Evolutionary conservation across 768 basidiomycete species (phyloP).

Genomic region (Rhizopogon salebrosus): DNA sequence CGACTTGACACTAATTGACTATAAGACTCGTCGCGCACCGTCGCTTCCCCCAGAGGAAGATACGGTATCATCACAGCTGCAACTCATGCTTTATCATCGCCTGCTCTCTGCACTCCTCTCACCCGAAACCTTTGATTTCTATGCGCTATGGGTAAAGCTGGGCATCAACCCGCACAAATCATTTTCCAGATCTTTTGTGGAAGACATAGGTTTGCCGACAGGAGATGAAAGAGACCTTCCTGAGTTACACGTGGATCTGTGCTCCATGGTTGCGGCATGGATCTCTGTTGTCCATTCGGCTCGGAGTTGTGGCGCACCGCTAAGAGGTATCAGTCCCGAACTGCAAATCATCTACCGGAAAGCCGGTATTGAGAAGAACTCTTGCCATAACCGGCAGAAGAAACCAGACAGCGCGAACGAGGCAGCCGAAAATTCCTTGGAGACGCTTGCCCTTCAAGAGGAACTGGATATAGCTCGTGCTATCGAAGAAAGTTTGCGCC

Average conservation of each 20-base stretch:
- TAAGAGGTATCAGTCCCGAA: conserved; percentile 28
- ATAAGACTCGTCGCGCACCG: conserved; percentile 56
- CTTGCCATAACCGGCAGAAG: conserved; percentile 1
- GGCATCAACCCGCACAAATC: conserved; percentile 34
- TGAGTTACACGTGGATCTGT: conserved; percentile 20
- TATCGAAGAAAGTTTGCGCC: conserved; percentile 40
- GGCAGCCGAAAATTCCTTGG: conserved; percentile 7
- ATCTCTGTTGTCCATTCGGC: conserved; percentile 14
- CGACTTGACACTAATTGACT: conserved; percentile 52
- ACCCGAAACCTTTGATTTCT: conserved; percentile 43
- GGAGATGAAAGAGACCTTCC: conserved; percentile 13
- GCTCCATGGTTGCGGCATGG: conserved; percentile 30
- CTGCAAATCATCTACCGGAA: conserved; percentile 39
- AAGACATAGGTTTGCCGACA: conserved; percentile 15
- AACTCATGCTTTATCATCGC: conserved; percentile 74
- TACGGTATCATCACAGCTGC: conserved; percentile 53
- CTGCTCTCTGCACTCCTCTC: conserved; percentile 52
- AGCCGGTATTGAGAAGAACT: neutral
- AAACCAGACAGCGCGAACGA: conserved; percentile 1
- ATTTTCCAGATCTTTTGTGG: conserved; percentile 50
- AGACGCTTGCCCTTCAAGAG: conserved; percentile 25
- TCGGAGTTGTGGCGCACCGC: conserved; percentile 10
- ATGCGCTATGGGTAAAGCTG: conserved; percentile 44
- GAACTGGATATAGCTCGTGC: conserved; percentile 40
- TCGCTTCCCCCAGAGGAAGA: conserved; percentile 56